Percentiles rank a stretch among this genome's conserved stretches.
Evolutionary conservation across 2,329 filamentous ascomycete species (phyloP).

Genomic region (Pyrenophora seminiperda): DNA sequence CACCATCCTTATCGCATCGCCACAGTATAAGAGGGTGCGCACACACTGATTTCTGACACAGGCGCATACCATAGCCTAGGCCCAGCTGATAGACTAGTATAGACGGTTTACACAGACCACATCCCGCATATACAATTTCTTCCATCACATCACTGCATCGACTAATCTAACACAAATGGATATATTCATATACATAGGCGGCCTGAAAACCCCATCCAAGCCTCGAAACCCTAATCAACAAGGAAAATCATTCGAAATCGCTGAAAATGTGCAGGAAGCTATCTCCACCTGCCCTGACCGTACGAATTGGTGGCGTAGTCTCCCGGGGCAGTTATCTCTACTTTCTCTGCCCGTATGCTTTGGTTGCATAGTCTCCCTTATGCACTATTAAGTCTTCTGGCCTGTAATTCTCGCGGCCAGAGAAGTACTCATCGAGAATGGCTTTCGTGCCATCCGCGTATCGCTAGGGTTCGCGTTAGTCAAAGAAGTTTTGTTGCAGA

Average conservation of each 20-base stretch:
- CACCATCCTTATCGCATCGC: not conserved
- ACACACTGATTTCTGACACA: too few species aligned
- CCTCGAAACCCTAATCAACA: slow-evolving; percentile 14
- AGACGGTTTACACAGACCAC: not conserved
- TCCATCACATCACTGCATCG: too few species aligned
- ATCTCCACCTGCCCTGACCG: slow-evolving; percentile 68
- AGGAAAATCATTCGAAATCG: slow-evolving; percentile 27
- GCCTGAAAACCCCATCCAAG: slow-evolving; percentile 23
- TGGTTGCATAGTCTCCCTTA: slow-evolving; percentile 91
- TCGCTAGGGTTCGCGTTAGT: slow-evolving; percentile 31
- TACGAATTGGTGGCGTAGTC: slow-evolving; percentile 96
- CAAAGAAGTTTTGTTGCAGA: not conserved
- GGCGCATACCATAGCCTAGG: not conserved
- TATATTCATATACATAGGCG: slow-evolving; percentile 33
- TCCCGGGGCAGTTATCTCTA: slow-evolving; percentile 65
- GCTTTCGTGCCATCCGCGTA: slow-evolving; percentile 87
- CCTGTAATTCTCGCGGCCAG: slow-evolving; percentile 83
- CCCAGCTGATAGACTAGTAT: not conserved
- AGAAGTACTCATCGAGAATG: slow-evolving; percentile 91
- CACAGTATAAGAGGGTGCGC: too few species aligned
- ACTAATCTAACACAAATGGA: slow-evolving; percentile 20
- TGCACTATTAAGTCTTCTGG: slow-evolving; percentile 90
- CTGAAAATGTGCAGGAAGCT: slow-evolving; percentile 16
- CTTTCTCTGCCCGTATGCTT: slow-evolving; percentile 81
- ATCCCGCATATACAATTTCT: not conserved